Conservation (phyloP, 1,284 basidiomycete species). For the Puccinia novopanici region DNA sequence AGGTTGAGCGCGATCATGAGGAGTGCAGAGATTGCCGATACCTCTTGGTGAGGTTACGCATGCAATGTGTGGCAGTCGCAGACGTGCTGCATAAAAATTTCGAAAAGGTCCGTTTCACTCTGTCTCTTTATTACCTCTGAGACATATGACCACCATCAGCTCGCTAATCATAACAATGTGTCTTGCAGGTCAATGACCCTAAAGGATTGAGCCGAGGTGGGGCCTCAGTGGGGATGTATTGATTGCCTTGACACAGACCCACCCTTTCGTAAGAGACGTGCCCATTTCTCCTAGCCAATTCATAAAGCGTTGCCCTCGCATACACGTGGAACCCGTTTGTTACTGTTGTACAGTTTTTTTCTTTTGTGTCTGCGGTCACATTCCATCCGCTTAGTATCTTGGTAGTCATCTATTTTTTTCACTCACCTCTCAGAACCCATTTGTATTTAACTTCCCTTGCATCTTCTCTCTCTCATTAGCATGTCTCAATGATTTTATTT, state of each 20-base stretch:
- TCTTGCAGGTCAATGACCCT: conserved; percentile 42
- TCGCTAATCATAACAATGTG: neutral
- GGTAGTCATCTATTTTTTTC: no score
- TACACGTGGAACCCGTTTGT: no score
- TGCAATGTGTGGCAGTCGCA: conserved; percentile 48
- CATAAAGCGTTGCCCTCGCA: no score
- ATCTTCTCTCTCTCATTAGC: no score
- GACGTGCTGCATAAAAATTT: conserved; percentile 50
- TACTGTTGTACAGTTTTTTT: no score
- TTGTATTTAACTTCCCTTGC: no score
- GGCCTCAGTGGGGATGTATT: conserved; percentile 48
- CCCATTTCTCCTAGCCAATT: no score
- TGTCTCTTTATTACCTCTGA: neutral
- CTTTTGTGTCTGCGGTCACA: no score
- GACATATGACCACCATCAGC: neutral
- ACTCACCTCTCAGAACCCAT: no score
- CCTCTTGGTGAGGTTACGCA: conserved; percentile 22
- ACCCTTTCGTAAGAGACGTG: no score
- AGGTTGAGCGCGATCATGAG: conserved; percentile 49
- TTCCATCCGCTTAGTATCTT: no score
- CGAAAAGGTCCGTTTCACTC: conserved; percentile 23
- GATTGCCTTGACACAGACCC: neutral
- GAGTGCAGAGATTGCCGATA: conserved; percentile 50
- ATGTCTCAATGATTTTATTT: no score
- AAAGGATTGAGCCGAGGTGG: conserved; percentile 49